Conservation (phyloP, 78 protist genomes). For the Dictyostelium firmibasis region DNA sequence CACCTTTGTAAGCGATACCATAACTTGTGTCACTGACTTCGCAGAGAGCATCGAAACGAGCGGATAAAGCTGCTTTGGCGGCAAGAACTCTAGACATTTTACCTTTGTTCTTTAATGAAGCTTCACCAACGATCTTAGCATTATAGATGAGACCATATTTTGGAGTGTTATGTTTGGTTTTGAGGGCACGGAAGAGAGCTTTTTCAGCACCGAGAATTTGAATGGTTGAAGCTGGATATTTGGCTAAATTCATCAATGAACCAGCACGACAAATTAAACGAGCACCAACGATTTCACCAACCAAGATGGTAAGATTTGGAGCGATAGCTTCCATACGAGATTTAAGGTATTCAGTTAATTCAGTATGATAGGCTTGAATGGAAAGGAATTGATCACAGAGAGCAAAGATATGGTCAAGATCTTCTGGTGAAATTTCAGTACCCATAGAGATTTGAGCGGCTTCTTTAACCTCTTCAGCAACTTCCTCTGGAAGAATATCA, state of each 20-base stretch:
- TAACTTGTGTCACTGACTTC: constrained; percentile 85
- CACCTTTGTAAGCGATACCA: constrained; percentile 83
- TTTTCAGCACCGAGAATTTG: constrained; percentile 98
- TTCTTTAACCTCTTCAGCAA: constrained; percentile 85
- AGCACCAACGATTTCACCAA: constrained; percentile 98
- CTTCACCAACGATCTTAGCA: constrained; percentile 97
- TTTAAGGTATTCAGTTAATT: constrained; percentile 94
- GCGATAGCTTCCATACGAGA: constrained; percentile 94
- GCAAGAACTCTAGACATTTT: constrained; percentile 97
- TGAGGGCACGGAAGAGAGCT: constrained; percentile 96
- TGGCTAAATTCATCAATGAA: constrained; percentile 95
- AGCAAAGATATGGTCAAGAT: constrained; percentile 90
- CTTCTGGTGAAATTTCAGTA: constrained; percentile 71
- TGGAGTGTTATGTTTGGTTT: constrained; percentile 96
- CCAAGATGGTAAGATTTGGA: constrained; percentile 96
- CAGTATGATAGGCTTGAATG: constrained; percentile 91
- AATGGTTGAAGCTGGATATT: constrained; percentile 98
- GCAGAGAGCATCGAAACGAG: constrained; percentile 98
- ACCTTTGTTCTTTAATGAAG: constrained; percentile 98
- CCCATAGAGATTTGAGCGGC: constrained; percentile 97
- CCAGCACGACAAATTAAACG: constrained; percentile 97
- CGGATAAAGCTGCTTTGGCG: constrained; percentile 95
- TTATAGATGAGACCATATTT: constrained; percentile 99
- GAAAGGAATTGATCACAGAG: constrained; percentile 91
- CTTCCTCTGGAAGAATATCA: constrained; percentile 91